Evolutionary conservation across 208 protist genomes (phyloP).

Genomic region (Phytomonas francai): DNA sequence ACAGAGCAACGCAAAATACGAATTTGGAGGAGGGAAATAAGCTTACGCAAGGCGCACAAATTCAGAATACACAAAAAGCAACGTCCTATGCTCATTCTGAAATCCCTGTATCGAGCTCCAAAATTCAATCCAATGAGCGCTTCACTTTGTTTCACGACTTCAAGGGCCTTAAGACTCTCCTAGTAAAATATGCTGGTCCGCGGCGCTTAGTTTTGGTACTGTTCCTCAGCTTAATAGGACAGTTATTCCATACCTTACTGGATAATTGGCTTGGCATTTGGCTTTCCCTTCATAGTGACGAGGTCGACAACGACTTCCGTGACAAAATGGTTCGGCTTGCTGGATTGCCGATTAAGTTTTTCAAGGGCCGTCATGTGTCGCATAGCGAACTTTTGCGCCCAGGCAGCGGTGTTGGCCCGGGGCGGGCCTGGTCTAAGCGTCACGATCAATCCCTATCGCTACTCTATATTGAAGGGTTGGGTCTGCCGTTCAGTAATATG

Average conservation of each 20-base stretch:
- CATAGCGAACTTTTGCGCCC: neutral
- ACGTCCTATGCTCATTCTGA: neutral
- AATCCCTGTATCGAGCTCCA: neutral
- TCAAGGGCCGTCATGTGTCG: neutral
- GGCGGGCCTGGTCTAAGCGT: neutral
- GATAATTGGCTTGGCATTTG: conserved; percentile 79
- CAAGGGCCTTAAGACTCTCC: conserved; percentile 31
- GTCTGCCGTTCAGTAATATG: neutral
- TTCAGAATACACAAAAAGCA: neutral
- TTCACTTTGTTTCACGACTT: conserved; percentile 27
- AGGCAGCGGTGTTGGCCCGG: neutral
- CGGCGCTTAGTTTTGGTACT: conserved; percentile 24
- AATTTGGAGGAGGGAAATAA: neutral
- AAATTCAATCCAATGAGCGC: conserved; percentile 6
- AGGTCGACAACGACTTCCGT: neutral
- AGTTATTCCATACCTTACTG: conserved; percentile 45
- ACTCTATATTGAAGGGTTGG: neutral
- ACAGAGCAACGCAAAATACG: conserved; percentile 7
- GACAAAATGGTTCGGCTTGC: neutral
- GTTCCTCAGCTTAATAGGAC: conserved; percentile 29
- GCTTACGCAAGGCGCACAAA: conserved; percentile 2
- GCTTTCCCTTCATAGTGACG: conserved; percentile 27
- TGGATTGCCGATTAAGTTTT: neutral
- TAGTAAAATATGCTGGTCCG: conserved; percentile 35
- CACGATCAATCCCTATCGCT: neutral